phyloP scores from a whole-genome alignment of 176 grass and related monocot species.

The Lolium rigidum region DNA sequence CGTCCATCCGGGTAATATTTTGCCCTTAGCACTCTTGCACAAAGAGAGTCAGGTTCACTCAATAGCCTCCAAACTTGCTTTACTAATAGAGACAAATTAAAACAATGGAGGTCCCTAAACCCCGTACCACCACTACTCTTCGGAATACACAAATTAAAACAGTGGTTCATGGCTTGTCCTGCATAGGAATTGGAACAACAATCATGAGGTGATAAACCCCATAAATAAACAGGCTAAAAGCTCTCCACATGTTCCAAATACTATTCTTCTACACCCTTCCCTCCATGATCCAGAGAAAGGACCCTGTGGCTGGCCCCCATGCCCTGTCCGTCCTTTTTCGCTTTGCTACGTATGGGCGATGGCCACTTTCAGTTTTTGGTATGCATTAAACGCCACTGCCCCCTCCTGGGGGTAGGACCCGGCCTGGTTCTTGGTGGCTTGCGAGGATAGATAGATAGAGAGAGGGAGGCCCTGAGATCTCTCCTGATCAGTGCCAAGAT shows the following conservation, averaged over 20 bases:
- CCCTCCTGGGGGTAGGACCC: constrained; percentile 49
- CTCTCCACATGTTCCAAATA: constrained; percentile 38
- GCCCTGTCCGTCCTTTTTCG: constrained; percentile 61
- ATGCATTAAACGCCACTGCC: constrained; percentile 25
- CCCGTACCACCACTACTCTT: too few relatives aligned
- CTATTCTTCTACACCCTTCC: constrained; percentile 34
- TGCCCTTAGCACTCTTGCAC: too few relatives aligned
- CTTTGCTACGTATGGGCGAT: constrained; percentile 46
- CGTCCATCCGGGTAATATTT: too few relatives aligned
- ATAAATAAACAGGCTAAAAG: constrained; percentile 27
- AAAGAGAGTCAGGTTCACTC: too few relatives aligned
- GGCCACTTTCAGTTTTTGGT: constrained; percentile 44
- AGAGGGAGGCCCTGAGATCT: constrained; percentile 42
- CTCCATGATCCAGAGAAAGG: constrained; percentile 42
- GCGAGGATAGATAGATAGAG: constrained; percentile 28
- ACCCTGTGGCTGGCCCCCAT: constrained; percentile 25
- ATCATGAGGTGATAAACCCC: constrained; percentile 70
- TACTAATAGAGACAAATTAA: too few relatives aligned
- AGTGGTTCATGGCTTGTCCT: constrained; percentile 35
- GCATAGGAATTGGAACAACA: constrained; percentile 38
- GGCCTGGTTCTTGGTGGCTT: constrained; percentile 49
- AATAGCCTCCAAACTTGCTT: too few relatives aligned
- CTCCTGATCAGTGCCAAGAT: constrained; percentile 59
- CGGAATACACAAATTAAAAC: too few relatives aligned
- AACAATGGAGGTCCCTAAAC: too few relatives aligned